Evolutionary conservation across 2,329 filamentous ascomycete genomes (phyloP), one percentile per base, ranked within the genome.

Genomic region (Alternaria postmessia): DNA sequence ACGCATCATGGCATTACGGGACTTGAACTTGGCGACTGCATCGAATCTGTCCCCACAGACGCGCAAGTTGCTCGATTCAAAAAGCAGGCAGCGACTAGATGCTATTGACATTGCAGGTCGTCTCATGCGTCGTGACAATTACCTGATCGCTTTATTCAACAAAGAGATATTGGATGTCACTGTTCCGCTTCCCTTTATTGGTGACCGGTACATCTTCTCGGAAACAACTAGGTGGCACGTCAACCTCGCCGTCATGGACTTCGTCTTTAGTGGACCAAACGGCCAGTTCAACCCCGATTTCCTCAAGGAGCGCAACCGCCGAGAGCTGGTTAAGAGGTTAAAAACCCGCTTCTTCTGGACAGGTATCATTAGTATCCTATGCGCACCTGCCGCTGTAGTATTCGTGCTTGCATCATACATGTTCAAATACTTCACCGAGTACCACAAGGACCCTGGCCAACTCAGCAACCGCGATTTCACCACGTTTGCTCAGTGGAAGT

Each of bases 101-200:
- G 95, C 95, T 11, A 93, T 97, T 71, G 95, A 97, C 73, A 98
- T 99, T 76, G 95, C 95, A 7, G 99, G 98, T 74, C 88, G 95
- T 32, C 81, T 99, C 46, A 98, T 99, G 95, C 90, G 95, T 60
- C 91, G 92, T 73, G 94, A 97, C 64, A 99, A 99, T 73, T 99
- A 97, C 71, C 87, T 97, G 64, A 97, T 99, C 71, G 95, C 95
- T 5, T 84, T 99, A 71, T 93, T 98, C 81, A 99, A 99, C 83
- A 98, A 99, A 78, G 95, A 98, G 62, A 88, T 98, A 38, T 80
- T 99, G 42, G 90, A 99, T 74, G 83, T 98, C 46, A 93, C 91
- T 0, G 85, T 97, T 3, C 92, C 93, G 2, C 79, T 99, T 2
- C 95, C 95, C 0, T 94, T 97, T 64, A 73, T 97, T 2, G 87